Evolutionary conservation across 345 rosid genomes (phyloP), one percentile per base, ranked within the genome.

Genomic region (Aquilaria sinensis): DNA sequence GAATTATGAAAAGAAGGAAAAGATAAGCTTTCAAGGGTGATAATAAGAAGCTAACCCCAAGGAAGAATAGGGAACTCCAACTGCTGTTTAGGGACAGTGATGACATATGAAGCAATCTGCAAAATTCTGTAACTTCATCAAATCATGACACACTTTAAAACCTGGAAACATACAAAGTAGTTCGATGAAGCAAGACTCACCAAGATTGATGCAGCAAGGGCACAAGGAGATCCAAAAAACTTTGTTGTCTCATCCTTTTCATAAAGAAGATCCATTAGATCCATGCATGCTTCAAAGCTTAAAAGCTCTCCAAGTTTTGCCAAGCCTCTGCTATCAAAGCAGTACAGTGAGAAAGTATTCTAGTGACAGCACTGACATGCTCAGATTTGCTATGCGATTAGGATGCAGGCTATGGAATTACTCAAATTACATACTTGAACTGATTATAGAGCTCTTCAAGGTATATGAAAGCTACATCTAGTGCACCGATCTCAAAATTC

Each of bases 181-280:
- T 46, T 6, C 49, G 10, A 52, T 15, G 31, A 63, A 4, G 31
- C 51, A 62, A 67, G 61, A 71, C 77, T 69, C 76, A 74, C 96
- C 90, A 92, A 75, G 72, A 79, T 70, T 64, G 98, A 79, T 64
- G 90, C 90, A 72, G 90, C 92, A 66, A 92, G 77, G 68, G 80
- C 70, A 63, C 66, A 60, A 47, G 96, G 79, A 73, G 85, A 82
- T 57, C 62, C 53, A 53, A 78, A 78, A 51, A 83, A 80, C 64
- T 61, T 51, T 12, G 80, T 71, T 15, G 81, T 79, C 64, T 83
- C 87, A 76, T 88, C 84, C 72, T 72, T 85, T 67, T 86, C 95
- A 54, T 85, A 89, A 49, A 89, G 88, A 77, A 92, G 92, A 81
- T 92, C 98, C 89, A 89, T 85, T 72, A 89, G 57, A 67, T 89